Conservation (phyloP, 2,329 filamentous ascomycete species). For the Trichoderma koningii region DNA sequence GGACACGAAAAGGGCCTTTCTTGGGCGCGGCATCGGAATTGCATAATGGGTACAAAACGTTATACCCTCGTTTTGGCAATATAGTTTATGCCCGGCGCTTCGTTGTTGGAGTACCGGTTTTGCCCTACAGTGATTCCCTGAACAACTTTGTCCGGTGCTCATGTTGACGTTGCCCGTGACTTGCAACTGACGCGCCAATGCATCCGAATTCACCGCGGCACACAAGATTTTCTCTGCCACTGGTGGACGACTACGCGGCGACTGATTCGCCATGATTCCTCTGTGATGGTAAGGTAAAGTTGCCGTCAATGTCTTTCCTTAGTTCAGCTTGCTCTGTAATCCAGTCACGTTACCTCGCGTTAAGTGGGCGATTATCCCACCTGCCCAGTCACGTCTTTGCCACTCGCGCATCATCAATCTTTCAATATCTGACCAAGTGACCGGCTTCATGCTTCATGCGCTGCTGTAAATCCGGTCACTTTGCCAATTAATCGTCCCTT, state of each 20-base stretch:
- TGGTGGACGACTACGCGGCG: too few relatives aligned
- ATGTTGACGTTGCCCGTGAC: too few relatives aligned
- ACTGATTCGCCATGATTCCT: background rate
- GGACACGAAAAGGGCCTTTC: conserved; percentile 10
- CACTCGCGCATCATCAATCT: conserved; percentile 30
- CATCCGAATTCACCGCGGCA: too few relatives aligned
- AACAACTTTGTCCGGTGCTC: too few relatives aligned
- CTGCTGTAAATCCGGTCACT: background rate
- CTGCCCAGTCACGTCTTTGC: conserved; percentile 30
- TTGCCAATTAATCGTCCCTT: background rate
- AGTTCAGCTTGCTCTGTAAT: background rate
- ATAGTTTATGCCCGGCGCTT: background rate
- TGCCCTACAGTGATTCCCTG: background rate
- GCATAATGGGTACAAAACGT: conserved; percentile 9
- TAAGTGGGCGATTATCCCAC: conserved; percentile 31
- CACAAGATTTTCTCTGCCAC: too few relatives aligned
- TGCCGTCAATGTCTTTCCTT: background rate
- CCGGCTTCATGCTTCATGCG: background rate
- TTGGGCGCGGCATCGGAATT: conserved; percentile 11
- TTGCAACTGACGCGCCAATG: too few relatives aligned
- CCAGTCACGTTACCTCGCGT: conserved; percentile 39
- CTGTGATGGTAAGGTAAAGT: background rate
- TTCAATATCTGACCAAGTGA: background rate
- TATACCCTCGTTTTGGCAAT: conserved; percentile 9
- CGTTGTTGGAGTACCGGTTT: background rate